Base-by-base conservation (phyloP, 441 rosid species). In the Euphorbia schlechtendalii region DNA sequence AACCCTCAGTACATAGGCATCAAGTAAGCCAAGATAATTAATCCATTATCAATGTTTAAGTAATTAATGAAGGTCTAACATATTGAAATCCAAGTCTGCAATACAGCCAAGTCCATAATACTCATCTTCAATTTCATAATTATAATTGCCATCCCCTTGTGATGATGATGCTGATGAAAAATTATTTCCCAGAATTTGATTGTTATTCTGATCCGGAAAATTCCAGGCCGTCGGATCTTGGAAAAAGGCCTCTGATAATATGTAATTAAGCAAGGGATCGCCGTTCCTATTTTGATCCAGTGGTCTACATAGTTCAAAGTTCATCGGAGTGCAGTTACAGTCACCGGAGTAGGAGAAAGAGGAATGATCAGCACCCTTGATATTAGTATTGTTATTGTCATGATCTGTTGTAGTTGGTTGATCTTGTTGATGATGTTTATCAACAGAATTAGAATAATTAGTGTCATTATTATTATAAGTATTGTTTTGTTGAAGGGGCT, bases 201-300 rank as follows among this genome's bases (percentile, higher is more conserved):
- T 58, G 3, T 53, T 7, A 53, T 43, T 63, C 8, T 43, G 48
- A 11, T 64, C 80, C 28, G 70, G 52, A 51, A 84, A 82, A 54
- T 81, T 71, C 92, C 90, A 84, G 0, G 82, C 63, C 13, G 82
- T 64, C 11, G 80, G 58, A 64, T 81, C 84, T 14, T 73, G 73
- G 40, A 76, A 76, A 59, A 82, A 65, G 7, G 71, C 22, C 48
- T 80, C 79, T 1, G 82, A 68, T 75, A 77, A 69, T 21, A 78
- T 51, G 71, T 46, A 64, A 64, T 52, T 78, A 71, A 64, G 69
- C 48, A 72, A 8, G 13, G 78, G 77, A 24, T 77, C 78, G 0
- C 68, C 65, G n/a, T 66, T 65, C 43, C 10, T 40, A n/a, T 55
- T 62, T 8, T 69, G 71, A 18, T 68, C 75, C 5, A 69, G 34